phyloP scores from a whole-genome alignment of 1,139 yeast species.

The Debaryomyces udenii region DNA sequence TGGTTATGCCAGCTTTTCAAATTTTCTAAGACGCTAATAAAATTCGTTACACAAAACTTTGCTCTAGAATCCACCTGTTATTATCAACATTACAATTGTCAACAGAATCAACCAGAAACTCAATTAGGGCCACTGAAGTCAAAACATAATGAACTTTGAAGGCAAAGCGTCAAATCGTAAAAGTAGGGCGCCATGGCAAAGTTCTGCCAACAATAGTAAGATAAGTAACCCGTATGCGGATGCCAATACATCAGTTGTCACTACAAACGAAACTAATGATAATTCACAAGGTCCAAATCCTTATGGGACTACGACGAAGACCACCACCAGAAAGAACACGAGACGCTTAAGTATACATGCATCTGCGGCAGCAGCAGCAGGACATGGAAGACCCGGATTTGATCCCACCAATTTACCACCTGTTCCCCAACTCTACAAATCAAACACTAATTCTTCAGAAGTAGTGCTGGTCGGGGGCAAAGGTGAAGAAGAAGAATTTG shows the following conservation, averaged over 20 bases:
- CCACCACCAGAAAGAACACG: conserved; percentile 27
- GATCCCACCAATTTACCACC: conserved; percentile 42
- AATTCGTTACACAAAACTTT: conserved; percentile 1
- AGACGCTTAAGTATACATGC: conserved; percentile 50
- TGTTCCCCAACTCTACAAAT: conserved; percentile 34
- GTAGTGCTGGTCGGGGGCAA: conserved; percentile 9
- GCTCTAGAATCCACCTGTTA: neutral
- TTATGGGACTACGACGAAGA: conserved; percentile 16
- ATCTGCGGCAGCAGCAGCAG: conserved; percentile 41
- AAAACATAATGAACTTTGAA: conserved; percentile 31
- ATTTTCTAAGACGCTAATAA: neutral
- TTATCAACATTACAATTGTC: conserved; percentile 1
- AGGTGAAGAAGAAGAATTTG: conserved; percentile 17
- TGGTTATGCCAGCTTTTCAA: conserved; percentile 2
- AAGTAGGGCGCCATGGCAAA: conserved; percentile 52
- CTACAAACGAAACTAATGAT: conserved; percentile 12
- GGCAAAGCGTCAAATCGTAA: conserved; percentile 38
- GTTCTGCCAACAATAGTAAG: conserved; percentile 19
- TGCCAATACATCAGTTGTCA: conserved; percentile 24
- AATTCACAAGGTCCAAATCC: conserved; percentile 18
- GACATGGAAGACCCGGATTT: conserved; percentile 31
- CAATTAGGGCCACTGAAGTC: no score
- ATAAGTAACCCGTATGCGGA: conserved; percentile 41
- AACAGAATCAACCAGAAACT: neutral
- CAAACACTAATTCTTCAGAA: conserved; percentile 14